phyloP scores from a whole-genome alignment of 345 rosid species.

The Litchi chinensis region DNA sequence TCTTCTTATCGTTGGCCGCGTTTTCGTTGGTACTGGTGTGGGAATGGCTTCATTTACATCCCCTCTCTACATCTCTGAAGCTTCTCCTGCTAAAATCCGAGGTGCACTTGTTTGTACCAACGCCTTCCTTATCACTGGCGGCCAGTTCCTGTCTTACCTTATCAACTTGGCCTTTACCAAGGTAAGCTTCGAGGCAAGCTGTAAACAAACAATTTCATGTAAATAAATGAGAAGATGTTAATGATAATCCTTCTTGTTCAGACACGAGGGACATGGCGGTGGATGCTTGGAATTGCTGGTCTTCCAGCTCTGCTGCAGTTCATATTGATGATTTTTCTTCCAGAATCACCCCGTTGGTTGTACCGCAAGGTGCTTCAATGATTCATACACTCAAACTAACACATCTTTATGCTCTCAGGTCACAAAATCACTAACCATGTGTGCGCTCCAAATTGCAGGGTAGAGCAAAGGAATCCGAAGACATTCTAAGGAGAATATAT shows the following conservation, averaged over 20 bases:
- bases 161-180: conserved; percentile 80
- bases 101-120: conserved; percentile 92
- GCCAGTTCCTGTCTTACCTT: conserved; percentile 86
- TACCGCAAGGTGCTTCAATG: conserved; percentile 60
- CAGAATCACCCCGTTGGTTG: conserved; percentile 94
- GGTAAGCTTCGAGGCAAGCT: conserved; percentile 30
- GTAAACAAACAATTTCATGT: no score
- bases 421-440: background rate
- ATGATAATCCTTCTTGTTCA: conserved; percentile 17
- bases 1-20: conserved; percentile 63
- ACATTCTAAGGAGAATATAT: conserved; percentile 60
- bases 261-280: conserved; percentile 86
- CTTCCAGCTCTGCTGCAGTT: conserved; percentile 84
- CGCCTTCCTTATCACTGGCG: conserved; percentile 82
- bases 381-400: background rate
- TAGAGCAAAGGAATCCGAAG: conserved; percentile 72
- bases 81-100: conserved; percentile 82
- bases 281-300: conserved; percentile 96
- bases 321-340: conserved; percentile 67
- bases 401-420: background rate
- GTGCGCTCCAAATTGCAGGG: conserved; percentile 44
- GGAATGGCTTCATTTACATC: conserved; percentile 97
- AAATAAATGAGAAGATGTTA: no score
- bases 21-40: conserved; percentile 84
- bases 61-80: conserved; percentile 90